A percentile compares a stretch with the other conserved stretches of the same genome.
Evolutionary conservation across 305 asterid genomes (phyloP).

Genomic region (Plantago lanceolata): DNA sequence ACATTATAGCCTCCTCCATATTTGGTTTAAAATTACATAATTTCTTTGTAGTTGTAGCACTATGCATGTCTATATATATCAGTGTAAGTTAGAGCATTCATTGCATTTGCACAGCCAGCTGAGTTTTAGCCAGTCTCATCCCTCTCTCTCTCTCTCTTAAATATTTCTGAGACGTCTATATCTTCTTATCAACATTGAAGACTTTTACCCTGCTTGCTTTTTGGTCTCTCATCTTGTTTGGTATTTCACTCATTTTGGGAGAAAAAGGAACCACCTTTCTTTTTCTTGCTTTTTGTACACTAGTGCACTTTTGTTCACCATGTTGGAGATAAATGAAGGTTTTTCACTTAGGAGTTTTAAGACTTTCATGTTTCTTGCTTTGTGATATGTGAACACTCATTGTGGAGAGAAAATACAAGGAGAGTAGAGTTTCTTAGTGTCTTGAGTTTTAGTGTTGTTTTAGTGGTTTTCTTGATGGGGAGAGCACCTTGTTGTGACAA

Average conservation of each 20-base stretch:
- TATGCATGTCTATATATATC: constrained; percentile 24
- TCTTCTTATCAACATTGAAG: constrained; percentile 24
- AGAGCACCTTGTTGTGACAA: constrained; percentile 94
- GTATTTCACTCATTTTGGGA: background rate
- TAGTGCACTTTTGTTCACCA: background rate
- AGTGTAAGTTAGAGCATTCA: constrained; percentile 36
- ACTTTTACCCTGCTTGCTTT: constrained; percentile 9
- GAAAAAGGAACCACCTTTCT: background rate
- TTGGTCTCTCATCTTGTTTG: constrained; percentile 1
- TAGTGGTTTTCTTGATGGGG: constrained; percentile 46
- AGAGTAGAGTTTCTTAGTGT: background rate
- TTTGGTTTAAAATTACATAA: constrained; percentile 9
- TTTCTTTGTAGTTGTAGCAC: constrained; percentile 4
- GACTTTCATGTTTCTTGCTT: constrained; percentile 14
- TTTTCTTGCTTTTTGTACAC: constrained; percentile 21
- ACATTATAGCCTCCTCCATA: constrained; percentile 23
- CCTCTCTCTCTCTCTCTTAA: background rate
- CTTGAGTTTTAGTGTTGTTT: constrained; percentile 16
- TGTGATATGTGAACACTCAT: constrained; percentile 6
- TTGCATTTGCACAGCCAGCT: constrained; percentile 48
- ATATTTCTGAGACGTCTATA: constrained; percentile 45
- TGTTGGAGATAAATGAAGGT: background rate
- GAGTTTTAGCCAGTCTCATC: constrained; percentile 31
- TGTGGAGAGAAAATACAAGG: background rate
- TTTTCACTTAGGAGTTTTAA: constrained; percentile 10